Percentiles rank a stretch among this genome's conserved stretches.
These are phyloP conservation scores for Epichloe aotearoae DNA, from an alignment of 2,329 filamentous ascomycete genomes.

Conservation along the genomic window DNA sequence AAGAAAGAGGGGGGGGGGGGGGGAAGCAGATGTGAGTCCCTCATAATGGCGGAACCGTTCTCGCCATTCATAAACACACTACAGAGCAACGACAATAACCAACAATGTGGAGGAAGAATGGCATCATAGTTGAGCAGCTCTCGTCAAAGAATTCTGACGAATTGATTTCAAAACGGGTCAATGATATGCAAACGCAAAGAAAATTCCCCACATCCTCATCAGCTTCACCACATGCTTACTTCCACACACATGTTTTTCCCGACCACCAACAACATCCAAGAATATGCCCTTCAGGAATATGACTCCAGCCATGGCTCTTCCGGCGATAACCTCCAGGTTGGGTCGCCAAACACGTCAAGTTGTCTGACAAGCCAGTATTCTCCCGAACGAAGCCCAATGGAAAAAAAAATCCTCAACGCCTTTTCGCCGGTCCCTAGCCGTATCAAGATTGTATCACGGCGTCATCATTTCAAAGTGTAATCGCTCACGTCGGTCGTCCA, in stretches of 20 bases:
- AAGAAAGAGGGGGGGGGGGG: not conserved
- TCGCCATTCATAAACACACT: not conserved
- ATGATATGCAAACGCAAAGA: not conserved
- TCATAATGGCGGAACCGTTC: not conserved
- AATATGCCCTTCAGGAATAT: not conserved
- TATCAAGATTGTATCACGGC: not conserved
- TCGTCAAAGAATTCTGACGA: not conserved
- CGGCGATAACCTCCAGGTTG: no score
- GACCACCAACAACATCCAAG: not conserved
- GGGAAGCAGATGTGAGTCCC: not conserved
- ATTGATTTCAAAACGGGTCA: not conserved
- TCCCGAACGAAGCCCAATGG: not conserved
- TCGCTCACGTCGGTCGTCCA: not conserved
- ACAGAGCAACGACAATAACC: not conserved
- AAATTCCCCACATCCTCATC: not conserved
- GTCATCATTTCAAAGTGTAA: rapidly evolving
- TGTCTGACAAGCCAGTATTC: no score
- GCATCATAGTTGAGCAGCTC: not conserved
- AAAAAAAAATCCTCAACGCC: not conserved
- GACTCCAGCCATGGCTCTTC: no score
- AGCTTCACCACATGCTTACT: not conserved
- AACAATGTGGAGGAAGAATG: not conserved
- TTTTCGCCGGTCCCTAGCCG: not conserved
- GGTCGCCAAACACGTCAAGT: no score
- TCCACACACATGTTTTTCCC: no score